phyloP scores from a whole-genome alignment of 192 early-diverging fungal genomes.

The Rhizoclosmatium globosum region DNA sequence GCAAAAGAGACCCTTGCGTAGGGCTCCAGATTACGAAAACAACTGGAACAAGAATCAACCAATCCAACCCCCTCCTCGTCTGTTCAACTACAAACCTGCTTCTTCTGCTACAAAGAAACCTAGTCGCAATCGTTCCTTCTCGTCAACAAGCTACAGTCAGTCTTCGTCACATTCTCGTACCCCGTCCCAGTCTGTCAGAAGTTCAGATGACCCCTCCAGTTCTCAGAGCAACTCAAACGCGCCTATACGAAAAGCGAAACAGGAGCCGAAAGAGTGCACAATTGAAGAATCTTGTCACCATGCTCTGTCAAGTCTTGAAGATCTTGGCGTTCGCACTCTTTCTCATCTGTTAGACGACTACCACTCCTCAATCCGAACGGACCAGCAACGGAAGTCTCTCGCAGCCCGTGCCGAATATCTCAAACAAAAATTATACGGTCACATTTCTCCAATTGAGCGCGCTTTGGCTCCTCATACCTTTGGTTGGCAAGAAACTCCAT shows the following conservation, averaged over 20 bases:
- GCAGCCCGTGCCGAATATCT: constrained; percentile 28
- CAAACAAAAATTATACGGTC: constrained; percentile 2
- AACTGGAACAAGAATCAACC: constrained; percentile 16
- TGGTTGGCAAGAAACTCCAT: constrained; percentile 32
- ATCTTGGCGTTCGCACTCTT: neutral
- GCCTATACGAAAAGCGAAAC: neutral
- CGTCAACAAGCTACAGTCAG: no score
- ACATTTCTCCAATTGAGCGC: neutral
- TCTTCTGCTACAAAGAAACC: no score
- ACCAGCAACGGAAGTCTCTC: constrained; percentile 25
- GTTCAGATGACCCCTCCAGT: neutral
- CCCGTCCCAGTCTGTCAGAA: neutral
- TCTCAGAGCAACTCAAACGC: neutral
- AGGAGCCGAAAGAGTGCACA: neutral
- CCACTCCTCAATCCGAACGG: neutral
- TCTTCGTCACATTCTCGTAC: no score
- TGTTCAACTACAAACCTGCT: constrained; percentile 1
- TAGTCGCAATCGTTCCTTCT: no score
- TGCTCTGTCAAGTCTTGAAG: neutral
- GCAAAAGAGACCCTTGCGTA: neutral
- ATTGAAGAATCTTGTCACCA: neutral
- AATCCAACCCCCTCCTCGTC: neutral
- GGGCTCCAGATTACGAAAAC: constrained; percentile 4
- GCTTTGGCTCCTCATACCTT: constrained; percentile 18
- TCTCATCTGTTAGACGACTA: constrained; percentile 3